Evolutionary conservation across 257 asterid genomes (phyloP).

Genomic region (Fraxinus excelsior): DNA sequence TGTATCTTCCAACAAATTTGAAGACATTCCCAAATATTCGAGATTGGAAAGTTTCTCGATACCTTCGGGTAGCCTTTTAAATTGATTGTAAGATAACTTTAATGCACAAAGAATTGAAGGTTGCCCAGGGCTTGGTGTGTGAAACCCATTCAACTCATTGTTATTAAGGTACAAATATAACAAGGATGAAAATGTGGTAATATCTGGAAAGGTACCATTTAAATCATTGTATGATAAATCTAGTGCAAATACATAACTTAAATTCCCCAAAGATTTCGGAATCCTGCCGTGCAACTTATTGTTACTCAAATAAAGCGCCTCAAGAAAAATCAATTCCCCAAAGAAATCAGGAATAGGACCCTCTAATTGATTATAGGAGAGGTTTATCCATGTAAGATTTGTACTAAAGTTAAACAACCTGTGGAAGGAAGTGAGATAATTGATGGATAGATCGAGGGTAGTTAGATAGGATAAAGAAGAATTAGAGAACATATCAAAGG

Average conservation of each 20-base stretch:
- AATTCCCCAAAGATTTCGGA: slow-evolving; percentile 23
- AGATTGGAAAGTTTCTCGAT: slow-evolving; percentile 5
- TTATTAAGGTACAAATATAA: no score
- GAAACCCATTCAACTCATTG: slow-evolving; percentile 12
- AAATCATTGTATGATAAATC: neutral
- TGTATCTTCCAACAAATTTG: slow-evolving; percentile 28
- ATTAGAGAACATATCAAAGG: neutral
- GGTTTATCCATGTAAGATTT: slow-evolving; percentile 7
- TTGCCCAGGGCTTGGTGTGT: neutral
- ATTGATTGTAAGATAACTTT: slow-evolving; percentile 18
- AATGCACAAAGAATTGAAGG: neutral
- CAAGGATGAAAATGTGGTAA: no score
- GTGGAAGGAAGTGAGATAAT: slow-evolving; percentile 11
- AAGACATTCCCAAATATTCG: neutral
- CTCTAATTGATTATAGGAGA: slow-evolving; percentile 18
- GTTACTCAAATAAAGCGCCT: slow-evolving; percentile 7
- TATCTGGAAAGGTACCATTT: no score
- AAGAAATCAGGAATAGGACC: slow-evolving; percentile 37
- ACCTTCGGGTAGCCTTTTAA: neutral
- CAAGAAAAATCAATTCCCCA: slow-evolving; percentile 13
- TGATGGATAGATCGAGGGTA: neutral
- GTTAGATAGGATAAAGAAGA: slow-evolving; percentile 15
- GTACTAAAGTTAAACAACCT: slow-evolving; percentile 27
- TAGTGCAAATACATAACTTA: slow-evolving; percentile 1
- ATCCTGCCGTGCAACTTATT: slow-evolving; percentile 31